Percentiles rank a stretch among this genome's conserved stretches.
These are phyloP conservation scores for Corylus americana DNA, from an alignment of 306 rosid genomes.

Conservation along the genomic window DNA sequence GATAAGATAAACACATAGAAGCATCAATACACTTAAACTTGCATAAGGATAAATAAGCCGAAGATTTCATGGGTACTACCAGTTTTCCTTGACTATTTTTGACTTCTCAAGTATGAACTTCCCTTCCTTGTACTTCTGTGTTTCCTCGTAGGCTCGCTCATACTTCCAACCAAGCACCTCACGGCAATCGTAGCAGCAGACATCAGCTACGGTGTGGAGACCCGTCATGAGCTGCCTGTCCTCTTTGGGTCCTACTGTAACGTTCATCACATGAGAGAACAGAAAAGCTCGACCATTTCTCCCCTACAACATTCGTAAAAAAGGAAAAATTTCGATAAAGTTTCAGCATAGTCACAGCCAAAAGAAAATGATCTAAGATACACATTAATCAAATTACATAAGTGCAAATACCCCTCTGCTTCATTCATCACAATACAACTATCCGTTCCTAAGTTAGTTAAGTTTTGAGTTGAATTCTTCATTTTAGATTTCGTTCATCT, in stretches of 20 bases:
- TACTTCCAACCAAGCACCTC: constrained; percentile 52
- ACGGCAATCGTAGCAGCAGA: constrained; percentile 43
- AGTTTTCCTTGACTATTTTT: constrained; percentile 44
- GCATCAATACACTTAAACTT: constrained; percentile 18
- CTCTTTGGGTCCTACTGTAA: constrained; percentile 39
- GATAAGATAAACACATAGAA: constrained; percentile 22
- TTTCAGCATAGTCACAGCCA: constrained; percentile 7
- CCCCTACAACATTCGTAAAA: constrained; percentile 40
- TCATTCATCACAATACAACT: constrained; percentile 9
- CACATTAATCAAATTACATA: neutral
- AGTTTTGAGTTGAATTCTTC: constrained; percentile 1
- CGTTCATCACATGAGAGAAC: constrained; percentile 47
- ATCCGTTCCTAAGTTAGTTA: neutral
- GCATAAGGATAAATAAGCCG: constrained; percentile 7
- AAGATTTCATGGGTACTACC: constrained; percentile 31
- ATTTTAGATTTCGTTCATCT: neutral
- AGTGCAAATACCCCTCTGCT: neutral
- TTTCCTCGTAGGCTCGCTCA: constrained; percentile 44
- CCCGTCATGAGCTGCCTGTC: constrained; percentile 47
- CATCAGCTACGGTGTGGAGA: constrained; percentile 49
- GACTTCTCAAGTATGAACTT: constrained; percentile 49
- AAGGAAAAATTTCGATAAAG: neutral
- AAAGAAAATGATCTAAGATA: neutral
- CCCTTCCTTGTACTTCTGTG: constrained; percentile 51
- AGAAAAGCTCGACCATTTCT: constrained; percentile 70